phyloP scores from a whole-genome alignment of 805 yeast genomes.

The Suhomyces kilbournensis region DNA sequence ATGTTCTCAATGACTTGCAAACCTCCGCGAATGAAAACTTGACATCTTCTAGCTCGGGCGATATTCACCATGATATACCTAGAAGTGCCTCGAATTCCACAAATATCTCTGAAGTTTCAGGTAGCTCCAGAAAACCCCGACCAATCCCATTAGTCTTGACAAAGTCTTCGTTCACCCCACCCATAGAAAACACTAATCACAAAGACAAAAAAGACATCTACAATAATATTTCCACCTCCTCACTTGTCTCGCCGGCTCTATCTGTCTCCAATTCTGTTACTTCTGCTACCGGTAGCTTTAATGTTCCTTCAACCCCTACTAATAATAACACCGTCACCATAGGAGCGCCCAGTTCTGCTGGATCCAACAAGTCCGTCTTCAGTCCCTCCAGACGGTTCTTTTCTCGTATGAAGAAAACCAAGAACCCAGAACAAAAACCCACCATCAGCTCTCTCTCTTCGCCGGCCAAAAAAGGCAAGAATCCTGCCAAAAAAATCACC shows the following conservation, averaged over 20 bases:
- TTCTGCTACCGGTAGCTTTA: not conserved
- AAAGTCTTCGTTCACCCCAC: not conserved
- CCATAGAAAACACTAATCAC: no score
- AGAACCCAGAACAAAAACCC: constrained; percentile 12
- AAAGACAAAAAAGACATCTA: no score
- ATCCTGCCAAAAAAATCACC: constrained; percentile 11
- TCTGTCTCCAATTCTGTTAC: no score
- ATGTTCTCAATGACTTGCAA: constrained; percentile 7
- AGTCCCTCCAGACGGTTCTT: constrained; percentile 40
- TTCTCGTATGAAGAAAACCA: constrained; percentile 21
- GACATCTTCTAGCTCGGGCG: no score
- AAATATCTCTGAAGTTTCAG: not conserved
- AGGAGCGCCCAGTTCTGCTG: constrained; percentile 37
- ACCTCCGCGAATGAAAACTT: not conserved
- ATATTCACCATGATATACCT: not conserved
- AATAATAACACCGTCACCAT: constrained; percentile 28
- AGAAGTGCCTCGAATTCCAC: not conserved
- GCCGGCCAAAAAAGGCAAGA: constrained; percentile 11
- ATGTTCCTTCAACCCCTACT: constrained; percentile 22
- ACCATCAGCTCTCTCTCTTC: constrained; percentile 35
- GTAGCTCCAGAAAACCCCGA: not conserved
- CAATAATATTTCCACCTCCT: no score
- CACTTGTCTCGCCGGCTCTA: no score
- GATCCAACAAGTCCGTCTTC: constrained; percentile 27
- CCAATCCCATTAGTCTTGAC: not conserved